Evolutionary conservation across 495 filamentous ascomycete genomes (phyloP), one percentile per base, ranked within the genome.

Genomic region (Hyaloscypha variabilis): DNA sequence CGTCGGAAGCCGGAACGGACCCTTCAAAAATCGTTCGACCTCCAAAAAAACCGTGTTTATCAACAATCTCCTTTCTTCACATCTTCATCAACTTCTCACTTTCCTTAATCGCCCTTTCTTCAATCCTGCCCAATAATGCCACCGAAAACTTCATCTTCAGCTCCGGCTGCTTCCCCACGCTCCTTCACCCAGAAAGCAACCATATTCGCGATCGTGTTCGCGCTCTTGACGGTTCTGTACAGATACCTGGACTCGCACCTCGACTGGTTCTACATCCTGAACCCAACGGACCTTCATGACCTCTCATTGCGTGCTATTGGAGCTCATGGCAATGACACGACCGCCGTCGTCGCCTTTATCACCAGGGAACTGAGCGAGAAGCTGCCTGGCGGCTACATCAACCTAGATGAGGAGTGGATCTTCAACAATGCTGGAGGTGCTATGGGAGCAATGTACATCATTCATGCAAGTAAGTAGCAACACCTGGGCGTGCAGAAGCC

Each of bases 381-480:
- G 26, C 65, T 81, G 39, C 74, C 77, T 59, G 73, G 77, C 3
- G 75, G 73, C 63, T 82, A 86, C 74, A 69, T 89, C 67, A 89
- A 87, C 75, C 67, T 79, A 31, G 73, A 85, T 55, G 82, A 89
- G 67, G 82, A 89, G 72, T 90, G 88, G 88, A 77, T 91, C 24
- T 88, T 91, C 66, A 91, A 90, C 81, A 92, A 92, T 65, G 90
- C 90, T 65, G 89, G 90, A 68, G 90, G 90, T 64, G 91, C 92
- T 60, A 94, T 95, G 92, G 92, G 92, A 60, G 88, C 86, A 68
- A 94, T 95, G 92, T 91, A 91, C 71, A 89, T 95, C 67, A 89
- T 95, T 72, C 92, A 95, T 73, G 90, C 92, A 67, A 91, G 88
- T 89, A 62, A 50, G 69, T 66, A 36, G 54, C 50, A 36, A 13